Evolutionary conservation across 768 basidiomycete species (phyloP).

Genomic region (Termitomyces sp.): DNA sequence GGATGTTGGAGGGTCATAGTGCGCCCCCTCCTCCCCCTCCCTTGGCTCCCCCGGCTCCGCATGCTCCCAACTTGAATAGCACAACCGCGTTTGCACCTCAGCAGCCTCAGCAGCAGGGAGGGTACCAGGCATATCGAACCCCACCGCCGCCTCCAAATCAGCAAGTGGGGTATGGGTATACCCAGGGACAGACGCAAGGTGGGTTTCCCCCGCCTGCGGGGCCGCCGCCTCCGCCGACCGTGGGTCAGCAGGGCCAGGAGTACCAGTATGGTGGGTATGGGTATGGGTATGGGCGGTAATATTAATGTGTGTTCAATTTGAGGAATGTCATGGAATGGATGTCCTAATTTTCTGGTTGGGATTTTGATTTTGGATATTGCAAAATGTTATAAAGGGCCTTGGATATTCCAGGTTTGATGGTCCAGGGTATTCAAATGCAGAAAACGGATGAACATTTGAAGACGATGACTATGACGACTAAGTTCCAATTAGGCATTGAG

Average conservation of each 20-base stretch:
- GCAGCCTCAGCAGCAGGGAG: conserved; percentile 5
- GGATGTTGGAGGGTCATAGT: conserved; percentile 22
- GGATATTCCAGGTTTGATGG: no score
- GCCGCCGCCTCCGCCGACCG: not conserved
- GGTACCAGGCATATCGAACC: not conserved
- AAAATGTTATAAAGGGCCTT: no score
- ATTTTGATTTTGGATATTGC: no score
- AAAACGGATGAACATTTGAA: no score
- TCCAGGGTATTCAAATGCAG: no score
- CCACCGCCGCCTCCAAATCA: not conserved
- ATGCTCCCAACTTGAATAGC: not conserved
- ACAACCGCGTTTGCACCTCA: not conserved
- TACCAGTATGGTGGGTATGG: not conserved
- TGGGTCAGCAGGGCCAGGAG: not conserved
- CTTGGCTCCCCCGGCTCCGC: not conserved
- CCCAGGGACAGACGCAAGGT: not conserved
- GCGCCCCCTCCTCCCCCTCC: not conserved
- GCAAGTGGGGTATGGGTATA: not conserved
- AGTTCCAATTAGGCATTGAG: no score
- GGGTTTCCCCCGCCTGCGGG: not conserved
- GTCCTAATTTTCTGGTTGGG: no score
- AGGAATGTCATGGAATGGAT: not conserved
- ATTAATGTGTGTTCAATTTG: not conserved
- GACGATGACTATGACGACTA: no score
- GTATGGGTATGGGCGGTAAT: not conserved